Evolutionary conservation across 768 basidiomycete species (phyloP), one percentile per base, ranked within the genome.

Genomic region (Termitomyces sp.): DNA sequence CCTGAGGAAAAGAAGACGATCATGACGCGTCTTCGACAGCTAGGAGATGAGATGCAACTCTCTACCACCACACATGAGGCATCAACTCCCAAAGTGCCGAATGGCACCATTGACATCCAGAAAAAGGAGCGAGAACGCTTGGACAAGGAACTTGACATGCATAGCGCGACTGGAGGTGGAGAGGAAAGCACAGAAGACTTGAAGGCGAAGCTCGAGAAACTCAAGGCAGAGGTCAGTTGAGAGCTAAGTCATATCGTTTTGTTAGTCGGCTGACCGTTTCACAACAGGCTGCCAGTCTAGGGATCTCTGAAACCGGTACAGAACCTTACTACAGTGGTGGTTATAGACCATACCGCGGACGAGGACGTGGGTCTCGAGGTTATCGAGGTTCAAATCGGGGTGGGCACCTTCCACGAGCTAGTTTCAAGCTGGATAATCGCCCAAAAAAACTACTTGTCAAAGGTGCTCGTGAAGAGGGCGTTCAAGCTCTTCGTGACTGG

Each of bases 351-450:
- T 87, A 88, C 48, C 81, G 91, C 57, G 87, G 86, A 12, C 82
- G 86, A 26, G 83, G 77, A 33, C 76, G 88, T 55, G 88, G 86
- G 2, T 72, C 69, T 28, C 77, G 91, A 47, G 74, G 81, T 15
- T 86, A 79, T 69, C 82, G 88, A 58, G 82, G 83, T 42, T 78
- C 76, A 9, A 76, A 81, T 61, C 83, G 90, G 46, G 89, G 90
- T 56, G 85, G 83, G 7, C 63, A 63, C 3, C 79, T 82, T 47
- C 78, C 85, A 10, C 81, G 87, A 42, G 75, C 78, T 10, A 92
- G 86, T 65, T 89, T 96, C 88, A 90, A 90, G 67, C 81, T 97
- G 29, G 94, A 97, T 70, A 93, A 94, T 66, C 84, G 94, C 18
- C 90, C 94, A 10, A 89, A 86, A 74, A 87, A 83, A 70, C 73